A percentile compares a stretch with the other conserved stretches of the same genome.
These are phyloP conservation scores for Solanum bulbocastanum DNA, from an alignment of 257 asterid genomes.

Conservation along the genomic window DNA sequence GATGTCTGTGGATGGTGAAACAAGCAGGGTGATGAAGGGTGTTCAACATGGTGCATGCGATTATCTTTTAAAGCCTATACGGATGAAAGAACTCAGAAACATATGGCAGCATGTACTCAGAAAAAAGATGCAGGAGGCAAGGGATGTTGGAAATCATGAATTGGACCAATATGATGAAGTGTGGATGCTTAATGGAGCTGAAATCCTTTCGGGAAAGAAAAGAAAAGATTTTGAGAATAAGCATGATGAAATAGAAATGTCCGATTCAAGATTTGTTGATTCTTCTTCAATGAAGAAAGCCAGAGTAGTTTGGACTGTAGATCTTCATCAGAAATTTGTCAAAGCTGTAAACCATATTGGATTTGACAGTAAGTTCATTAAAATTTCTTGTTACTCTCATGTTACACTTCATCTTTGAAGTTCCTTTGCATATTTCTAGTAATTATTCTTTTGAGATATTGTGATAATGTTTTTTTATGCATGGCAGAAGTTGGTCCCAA, in stretches of 20 bases:
- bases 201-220: slow-evolving; percentile 42
- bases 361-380: slow-evolving; percentile 41
- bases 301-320: slow-evolving; percentile 69
- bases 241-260: slow-evolving; percentile 29
- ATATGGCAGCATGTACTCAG: slow-evolving; percentile 87
- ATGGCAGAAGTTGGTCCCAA: slow-evolving; percentile 83
- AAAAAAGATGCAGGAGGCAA: slow-evolving; percentile 47
- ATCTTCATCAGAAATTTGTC: slow-evolving; percentile 65
- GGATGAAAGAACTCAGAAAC: slow-evolving; percentile 63
- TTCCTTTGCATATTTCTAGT: background rate
- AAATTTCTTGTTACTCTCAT: background rate
- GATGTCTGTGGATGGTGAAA: slow-evolving; percentile 80
- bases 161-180: slow-evolving; percentile 40
- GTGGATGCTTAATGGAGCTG: slow-evolving; percentile 35
- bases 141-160: slow-evolving; percentile 30
- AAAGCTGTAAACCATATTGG: slow-evolving; percentile 61
- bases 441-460: background rate
- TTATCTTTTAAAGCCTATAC: slow-evolving; percentile 71
- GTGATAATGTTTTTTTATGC: background rate
- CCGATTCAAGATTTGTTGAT: slow-evolving; percentile 17
- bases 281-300: slow-evolving; percentile 55
- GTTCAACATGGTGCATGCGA: slow-evolving; percentile 81
- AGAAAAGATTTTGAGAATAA: slow-evolving; percentile 44
- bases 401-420: background rate
- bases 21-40: slow-evolving; percentile 76